Evolutionary conservation across 1,139 yeast species (phyloP).

Genomic region (Candida dubliniensis): DNA sequence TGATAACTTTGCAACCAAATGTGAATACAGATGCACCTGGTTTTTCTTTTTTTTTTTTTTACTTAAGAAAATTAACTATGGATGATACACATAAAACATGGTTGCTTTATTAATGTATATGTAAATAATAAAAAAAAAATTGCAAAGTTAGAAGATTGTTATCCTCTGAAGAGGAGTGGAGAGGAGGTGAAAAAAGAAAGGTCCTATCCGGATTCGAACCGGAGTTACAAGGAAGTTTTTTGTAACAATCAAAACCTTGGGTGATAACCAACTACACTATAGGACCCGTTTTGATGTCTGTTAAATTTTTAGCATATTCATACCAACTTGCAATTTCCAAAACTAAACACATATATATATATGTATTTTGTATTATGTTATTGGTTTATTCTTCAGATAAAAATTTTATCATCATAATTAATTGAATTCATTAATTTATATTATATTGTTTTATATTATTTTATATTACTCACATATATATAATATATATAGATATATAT

Average conservation of each 20-base stretch:
- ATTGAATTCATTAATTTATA: too few relatives aligned
- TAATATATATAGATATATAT: too few relatives aligned
- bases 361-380: not conserved
- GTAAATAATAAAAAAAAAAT: too few relatives aligned
- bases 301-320: not conserved
- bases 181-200: slow-evolving; percentile 37
- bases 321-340: not conserved
- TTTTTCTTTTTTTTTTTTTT: too few relatives aligned
- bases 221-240: slow-evolving; percentile 69
- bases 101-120: too few relatives aligned
- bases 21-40: too few relatives aligned
- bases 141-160: too few relatives aligned
- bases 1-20: too few relatives aligned
- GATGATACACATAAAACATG: too few relatives aligned
- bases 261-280: slow-evolving; percentile 49
- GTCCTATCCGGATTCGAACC: slow-evolving; percentile 97
- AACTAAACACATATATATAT: not conserved
- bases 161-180: not conserved
- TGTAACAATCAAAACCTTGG: slow-evolving; percentile 44
- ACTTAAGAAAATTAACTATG: too few relatives aligned
- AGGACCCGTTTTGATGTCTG: slow-evolving; percentile 19
- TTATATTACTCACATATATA: not conserved
- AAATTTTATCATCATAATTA: too few relatives aligned
- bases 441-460: not conserved
- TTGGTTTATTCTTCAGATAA: not conserved